Base-by-base conservation (phyloP, 441 rosid genomes). In the Populus trichocarpa region DNA sequence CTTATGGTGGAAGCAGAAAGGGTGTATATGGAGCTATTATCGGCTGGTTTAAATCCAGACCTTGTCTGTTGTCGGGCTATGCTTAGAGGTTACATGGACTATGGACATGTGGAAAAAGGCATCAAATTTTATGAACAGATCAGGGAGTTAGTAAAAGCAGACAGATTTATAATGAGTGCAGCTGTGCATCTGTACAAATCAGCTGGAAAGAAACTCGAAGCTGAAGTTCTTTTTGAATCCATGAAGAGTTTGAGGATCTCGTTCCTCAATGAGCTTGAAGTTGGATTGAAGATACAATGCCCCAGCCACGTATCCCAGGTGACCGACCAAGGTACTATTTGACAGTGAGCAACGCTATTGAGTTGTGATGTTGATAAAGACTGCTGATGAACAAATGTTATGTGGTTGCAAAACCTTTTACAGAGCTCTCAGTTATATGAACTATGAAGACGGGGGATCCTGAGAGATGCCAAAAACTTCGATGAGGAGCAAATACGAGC, bases 81-180 rank as follows among this genome's bases (percentile, higher is more conserved):
- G 88, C 82, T 90, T 18, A 88, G 89, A 84, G 93, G 94, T 53
- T 92, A 89, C 85, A 38, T 90, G 86, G 89, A 85, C 71, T 81
- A 77, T 71, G 92, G 92, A 83, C 72, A 75, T 20, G 88, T 84
- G 12, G 87, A 84, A 81, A 87, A 87, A 78, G 97, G 93, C 11
- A 81, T 91, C 28, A 64, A 80, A 46, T 86, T 87, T 83, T 92
- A 84, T 77, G 88, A 92, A 78, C 84, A 79, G 86, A 84, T 91
- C 18, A 82, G 57, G 65, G 88, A 79, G 74, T 71, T 77, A 69
- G 82, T 79, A 22, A 79, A 81, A 75, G 78, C 81, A 72, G 94
- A 92, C 81, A 81, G 86, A 72, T 88, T 86, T 84, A 78, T 89
- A 33, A 84, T 85, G 83, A 89, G 90, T 71, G 85, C 88, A 25